Percentiles rank a stretch among this genome's conserved stretches.
These are phyloP conservation scores for Aristolochia fimbriata DNA, from an alignment of 164 flowering plant genomes.

Conservation along the genomic window DNA sequence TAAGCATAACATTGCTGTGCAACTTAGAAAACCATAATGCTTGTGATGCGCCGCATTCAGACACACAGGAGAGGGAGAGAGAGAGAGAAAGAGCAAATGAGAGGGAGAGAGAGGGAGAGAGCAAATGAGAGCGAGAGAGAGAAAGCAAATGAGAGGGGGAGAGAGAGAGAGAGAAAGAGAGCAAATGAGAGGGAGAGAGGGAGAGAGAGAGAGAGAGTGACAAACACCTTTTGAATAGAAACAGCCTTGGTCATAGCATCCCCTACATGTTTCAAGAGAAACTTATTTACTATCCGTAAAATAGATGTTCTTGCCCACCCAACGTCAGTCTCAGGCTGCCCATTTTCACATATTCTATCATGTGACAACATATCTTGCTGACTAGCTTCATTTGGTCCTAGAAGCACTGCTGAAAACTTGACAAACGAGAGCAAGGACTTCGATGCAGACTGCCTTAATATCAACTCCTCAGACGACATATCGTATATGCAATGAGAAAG, in stretches of 20 bases:
- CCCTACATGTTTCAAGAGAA: constrained; percentile 67
- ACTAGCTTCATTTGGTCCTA: constrained; percentile 18
- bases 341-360: background rate
- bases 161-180: background rate
- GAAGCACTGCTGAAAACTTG: constrained; percentile 39
- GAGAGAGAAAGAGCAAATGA: too few species aligned
- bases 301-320: constrained; percentile 45
- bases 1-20: background rate
- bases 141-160: background rate
- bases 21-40: too few species aligned
- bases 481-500: constrained; percentile 73
- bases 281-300: constrained; percentile 37
- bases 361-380: constrained; percentile 7
- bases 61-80: too few species aligned
- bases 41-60: too few species aligned
- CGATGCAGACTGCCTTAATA: constrained; percentile 67
- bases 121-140: too few species aligned
- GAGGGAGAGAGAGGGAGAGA: too few species aligned
- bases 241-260: constrained; percentile 49
- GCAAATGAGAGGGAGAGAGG: too few species aligned
- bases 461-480: constrained; percentile 64
- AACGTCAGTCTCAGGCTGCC: constrained; percentile 8
- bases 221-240: constrained; percentile 58
- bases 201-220: background rate
- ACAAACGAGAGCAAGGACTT: constrained; percentile 54